Evolutionary conservation across 768 basidiomycete genomes (phyloP).

Genomic region (Suillus fuscotomentosus): DNA sequence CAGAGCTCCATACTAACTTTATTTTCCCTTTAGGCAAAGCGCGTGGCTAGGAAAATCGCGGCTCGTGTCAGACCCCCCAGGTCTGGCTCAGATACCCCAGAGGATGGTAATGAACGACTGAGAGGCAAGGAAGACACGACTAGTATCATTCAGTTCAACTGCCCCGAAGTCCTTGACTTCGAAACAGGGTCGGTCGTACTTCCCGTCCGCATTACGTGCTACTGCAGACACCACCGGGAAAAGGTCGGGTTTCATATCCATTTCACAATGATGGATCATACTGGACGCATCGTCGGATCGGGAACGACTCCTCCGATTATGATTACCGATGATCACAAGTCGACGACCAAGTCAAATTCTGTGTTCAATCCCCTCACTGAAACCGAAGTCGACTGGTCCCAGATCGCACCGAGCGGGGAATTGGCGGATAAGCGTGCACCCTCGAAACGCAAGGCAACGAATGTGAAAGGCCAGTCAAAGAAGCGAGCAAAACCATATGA

Average conservation of each 20-base stretch:
- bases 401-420: slow-evolving; percentile 23
- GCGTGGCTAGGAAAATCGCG: slow-evolving; percentile 85
- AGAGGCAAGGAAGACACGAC: slow-evolving; percentile 60
- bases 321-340: slow-evolving; percentile 99
- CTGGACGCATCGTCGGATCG: slow-evolving; percentile 76
- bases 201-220: slow-evolving; percentile 96
- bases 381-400: slow-evolving; percentile 52
- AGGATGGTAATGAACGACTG: slow-evolving; percentile 50
- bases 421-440: slow-evolving; percentile 36
- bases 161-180: slow-evolving; percentile 86
- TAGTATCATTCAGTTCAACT: slow-evolving; percentile 95
- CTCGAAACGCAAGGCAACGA: slow-evolving; percentile 45
- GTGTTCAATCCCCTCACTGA: slow-evolving; percentile 34
- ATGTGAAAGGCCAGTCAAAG: slow-evolving; percentile 46
- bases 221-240: slow-evolving; percentile 97
- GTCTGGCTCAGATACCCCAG: slow-evolving; percentile 70
- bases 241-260: slow-evolving; percentile 93
- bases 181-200: slow-evolving; percentile 81
- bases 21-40: slow-evolving; percentile 63
- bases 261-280: slow-evolving; percentile 79
- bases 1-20: slow-evolving; percentile 9
- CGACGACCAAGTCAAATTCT: slow-evolving; percentile 38
- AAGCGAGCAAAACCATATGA: slow-evolving; percentile 76
- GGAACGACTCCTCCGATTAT: slow-evolving; percentile 89
- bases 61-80: slow-evolving; percentile 77